Conservation (phyloP, 148 eudicot species). For the Vaccinium vitisidaea region DNA sequence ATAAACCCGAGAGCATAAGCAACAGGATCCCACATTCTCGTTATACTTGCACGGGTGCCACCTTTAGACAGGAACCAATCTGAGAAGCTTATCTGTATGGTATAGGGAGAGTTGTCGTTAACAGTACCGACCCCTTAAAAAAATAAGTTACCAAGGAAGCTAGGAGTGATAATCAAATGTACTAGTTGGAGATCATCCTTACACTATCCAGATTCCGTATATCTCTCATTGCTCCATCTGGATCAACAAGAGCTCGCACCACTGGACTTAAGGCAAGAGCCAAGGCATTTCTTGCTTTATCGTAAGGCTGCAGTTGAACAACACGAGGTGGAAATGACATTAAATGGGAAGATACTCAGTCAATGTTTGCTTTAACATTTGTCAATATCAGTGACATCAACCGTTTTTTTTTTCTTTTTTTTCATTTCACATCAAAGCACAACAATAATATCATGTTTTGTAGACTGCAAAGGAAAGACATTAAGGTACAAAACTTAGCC, state of each 20-base stretch:
- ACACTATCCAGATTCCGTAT: conserved; percentile 88
- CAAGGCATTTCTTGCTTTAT: conserved; percentile 97
- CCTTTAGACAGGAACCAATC: conserved; percentile 98
- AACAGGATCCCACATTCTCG: conserved; percentile 99
- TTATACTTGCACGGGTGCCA: conserved; percentile 88
- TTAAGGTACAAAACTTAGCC: neutral
- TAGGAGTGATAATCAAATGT: conserved; percentile 2
- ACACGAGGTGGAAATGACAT: neutral
- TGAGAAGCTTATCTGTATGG: conserved; percentile 84
- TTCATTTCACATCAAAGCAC: neutral
- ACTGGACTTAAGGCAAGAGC: conserved; percentile 99
- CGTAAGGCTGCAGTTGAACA: conserved; percentile 66
- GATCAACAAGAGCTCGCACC: conserved; percentile 92
- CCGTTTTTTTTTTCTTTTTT: neutral
- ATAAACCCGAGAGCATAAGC: conserved; percentile 99
- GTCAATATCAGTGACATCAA: neutral
- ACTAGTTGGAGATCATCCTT: conserved; percentile 24
- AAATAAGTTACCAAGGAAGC: neutral
- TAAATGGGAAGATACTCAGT: neutral
- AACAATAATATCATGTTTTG: neutral
- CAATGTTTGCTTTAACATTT: neutral
- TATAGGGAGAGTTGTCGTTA: conserved; percentile 12
- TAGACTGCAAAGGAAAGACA: neutral
- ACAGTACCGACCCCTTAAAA: conserved; percentile 4
- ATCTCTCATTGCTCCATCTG: conserved; percentile 92